Conservation (phyloP, 495 filamentous ascomycete genomes). For the Halenospora varia region DNA sequence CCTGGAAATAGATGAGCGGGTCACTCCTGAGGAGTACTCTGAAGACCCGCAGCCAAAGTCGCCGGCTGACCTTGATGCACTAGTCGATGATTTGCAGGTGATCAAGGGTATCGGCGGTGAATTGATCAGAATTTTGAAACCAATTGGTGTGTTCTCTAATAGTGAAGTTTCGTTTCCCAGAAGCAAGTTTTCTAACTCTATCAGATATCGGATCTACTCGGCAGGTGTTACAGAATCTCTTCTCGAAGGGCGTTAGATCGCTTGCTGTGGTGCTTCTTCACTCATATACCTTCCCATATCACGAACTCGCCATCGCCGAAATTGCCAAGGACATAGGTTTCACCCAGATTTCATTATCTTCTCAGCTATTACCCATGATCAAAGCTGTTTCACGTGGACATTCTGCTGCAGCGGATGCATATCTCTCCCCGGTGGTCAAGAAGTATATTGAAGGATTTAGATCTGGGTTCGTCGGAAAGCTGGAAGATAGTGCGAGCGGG, state of each 20-base stretch:
- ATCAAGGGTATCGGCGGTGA: constrained; percentile 47
- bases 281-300: constrained; percentile 30
- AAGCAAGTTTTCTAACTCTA: too few relatives aligned
- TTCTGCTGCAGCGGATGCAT: constrained; percentile 31
- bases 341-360: constrained; percentile 21
- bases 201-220: constrained; percentile 13
- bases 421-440: constrained; percentile 29
- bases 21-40: constrained; percentile 28
- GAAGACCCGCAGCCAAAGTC: constrained; percentile 22
- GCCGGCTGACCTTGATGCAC: constrained; percentile 5
- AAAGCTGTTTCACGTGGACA: constrained; percentile 29
- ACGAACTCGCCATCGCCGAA: constrained; percentile 38
- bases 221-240: constrained; percentile 22
- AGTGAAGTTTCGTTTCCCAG: too few relatives aligned
- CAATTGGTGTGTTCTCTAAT: constrained; percentile 1
- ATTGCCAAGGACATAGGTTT: constrained; percentile 39
- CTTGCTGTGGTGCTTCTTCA: constrained; percentile 29
- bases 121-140: constrained; percentile 40
- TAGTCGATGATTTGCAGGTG: constrained; percentile 5
- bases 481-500: constrained; percentile 21
- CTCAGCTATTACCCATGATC: constrained; percentile 31
- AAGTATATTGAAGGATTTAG: constrained; percentile 28
- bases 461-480: constrained; percentile 54
- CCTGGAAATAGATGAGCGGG: constrained; percentile 26
- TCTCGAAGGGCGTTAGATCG: constrained; percentile 22